Base-by-base conservation (phyloP, 2,329 filamentous ascomycete genomes). In the Claviceps quebecensis region DNA sequence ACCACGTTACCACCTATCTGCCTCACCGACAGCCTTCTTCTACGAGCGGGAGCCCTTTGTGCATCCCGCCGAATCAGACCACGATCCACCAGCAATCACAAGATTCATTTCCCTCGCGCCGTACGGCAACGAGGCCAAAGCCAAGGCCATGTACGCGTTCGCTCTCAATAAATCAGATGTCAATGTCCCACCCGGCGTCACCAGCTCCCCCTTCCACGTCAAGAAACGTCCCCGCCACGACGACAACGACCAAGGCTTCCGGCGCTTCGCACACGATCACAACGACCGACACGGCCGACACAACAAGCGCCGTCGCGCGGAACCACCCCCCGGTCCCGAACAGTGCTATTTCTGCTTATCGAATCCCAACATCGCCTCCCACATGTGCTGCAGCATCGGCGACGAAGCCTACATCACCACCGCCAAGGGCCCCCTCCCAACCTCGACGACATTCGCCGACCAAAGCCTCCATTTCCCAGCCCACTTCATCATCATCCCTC, bases 301-400 rank as follows among this genome's bases (percentile, higher is more conserved):
- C 9, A 66, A 69, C 44, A 76, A 75, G 59, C 72, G 73, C 14
- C 69, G 69, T 1, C 69, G 65, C 39, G 52, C 67, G 64, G 60
- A 74, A 5, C 81, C 83, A 13, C 81, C 80, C 6, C 81, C 81
- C 0, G 81, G 83, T 0, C 88, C 87, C 2, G 83, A 84, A 49
- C 78, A 84, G 60, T 98, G 93, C 69, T 98, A 93, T 73, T 97
- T 98, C 72, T 98, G 93, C 64, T 76, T 98, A 11, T 90, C 87
- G 5, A 96, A 95, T 65, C 81, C 86, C 5, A 85, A 84, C 54
- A 73, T 93, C 45, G 85, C 86, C 49, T 84, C 84, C 1, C 91
- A 98, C 68, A 85, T 98, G 67, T 84, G 96, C 60, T 85, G 86
- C 57, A 89, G 86, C 26, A 91, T 98, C 56, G 93, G 87, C 50